Base-by-base conservation (phyloP, 495 filamentous ascomycete genomes). In the Trichoderma erinaceum region DNA sequence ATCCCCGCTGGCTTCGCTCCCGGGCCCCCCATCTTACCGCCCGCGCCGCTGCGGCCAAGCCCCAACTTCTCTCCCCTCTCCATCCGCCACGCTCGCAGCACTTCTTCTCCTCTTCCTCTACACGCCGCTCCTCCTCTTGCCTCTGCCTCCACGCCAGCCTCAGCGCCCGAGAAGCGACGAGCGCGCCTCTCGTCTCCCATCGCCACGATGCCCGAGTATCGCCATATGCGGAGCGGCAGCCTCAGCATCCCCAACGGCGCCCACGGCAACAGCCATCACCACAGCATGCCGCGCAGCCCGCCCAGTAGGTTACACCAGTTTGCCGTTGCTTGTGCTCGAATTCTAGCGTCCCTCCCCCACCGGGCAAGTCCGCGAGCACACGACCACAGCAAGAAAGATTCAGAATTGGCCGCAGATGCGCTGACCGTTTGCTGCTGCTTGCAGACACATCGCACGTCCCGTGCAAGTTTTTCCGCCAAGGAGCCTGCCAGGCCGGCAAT, bases 391-490 rank as follows among this genome's bases (percentile, higher is more conserved):
- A 8, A 2, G 46, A 27, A 15, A 7, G 21, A 21, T 32, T 48
- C 27, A 16, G 43, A 52, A 27, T 68, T 21, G 27, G 65, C 56
- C 12, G 27, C 41, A 21, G 3, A n/a, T 29, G 23, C 25, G 56
- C 56, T 61, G 56, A 61, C 56, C 56, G 10, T 21, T 27, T 13
- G 23, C 32, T 61, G 56, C 68, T 69, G 38, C 64, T 68, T 67
- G 58, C 75, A 99, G 95, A 97, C 76, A 96, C 96, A 18, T 92
- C 92, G 65, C 95, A 98, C 81, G 95, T 99, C 48, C 95, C 95
- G 21, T 99, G 95, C 90, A 98, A 98, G 82, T 99, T 99, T 88
- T 99, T 92, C 80, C 88, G 92, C 63, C 90, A 96, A 79, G 95
- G 95, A 74, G 88, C 91, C 73, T 99, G 95, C 79, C 94, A 97